Base-by-base conservation (phyloP, 2,329 filamentous ascomycete species). In the Fusarium pseudoanthophilum region DNA sequence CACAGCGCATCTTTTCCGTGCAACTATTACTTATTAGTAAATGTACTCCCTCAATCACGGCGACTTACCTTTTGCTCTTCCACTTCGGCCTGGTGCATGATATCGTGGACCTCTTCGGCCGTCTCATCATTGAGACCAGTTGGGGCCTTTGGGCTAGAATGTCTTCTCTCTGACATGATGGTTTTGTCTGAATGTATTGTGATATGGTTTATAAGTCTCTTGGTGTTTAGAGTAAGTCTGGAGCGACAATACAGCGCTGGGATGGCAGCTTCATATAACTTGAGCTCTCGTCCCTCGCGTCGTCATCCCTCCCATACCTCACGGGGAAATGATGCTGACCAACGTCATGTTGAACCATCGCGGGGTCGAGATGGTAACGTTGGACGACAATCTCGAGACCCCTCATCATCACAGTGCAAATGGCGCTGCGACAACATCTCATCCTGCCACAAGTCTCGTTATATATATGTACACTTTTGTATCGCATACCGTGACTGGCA, bases 71-170 rank as follows among this genome's bases (percentile, higher is more conserved):
- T 76, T 56, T 82, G 80, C 58, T 82, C 80, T 51, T 82, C 79
- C 1, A 76, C n/a, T 56, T 82, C 81, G 36, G 80, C 81, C 7
- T 75, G 60, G 55, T 82, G 80, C 24, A 82, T 82, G 49, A 82
- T 75, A 24, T 82, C 81, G 51, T 82, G 81, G 11, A 67, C 64
- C 60, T 81, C 80, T 11, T 78, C 58, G 21, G 80, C 81, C 30
- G 75, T 77, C 71, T 81, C 79, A 43, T 81, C 80, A 1, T 75
- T 65, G 49, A 80, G 75, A 26, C 78, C 78, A 20, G 67, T 73
- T 2, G 78, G 56, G 14, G 52, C 55, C 57, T 75, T 74, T 18
- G 68, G 68, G 8, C 45, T 48, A 21, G 71, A 72, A 34, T 53
- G 65, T 51, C 45, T 43, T 67, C 69, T 74, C 66, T 64, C 64